phyloP scores from a whole-genome alignment of 148 eudicot genomes.

The Gaultheria prostrata region DNA sequence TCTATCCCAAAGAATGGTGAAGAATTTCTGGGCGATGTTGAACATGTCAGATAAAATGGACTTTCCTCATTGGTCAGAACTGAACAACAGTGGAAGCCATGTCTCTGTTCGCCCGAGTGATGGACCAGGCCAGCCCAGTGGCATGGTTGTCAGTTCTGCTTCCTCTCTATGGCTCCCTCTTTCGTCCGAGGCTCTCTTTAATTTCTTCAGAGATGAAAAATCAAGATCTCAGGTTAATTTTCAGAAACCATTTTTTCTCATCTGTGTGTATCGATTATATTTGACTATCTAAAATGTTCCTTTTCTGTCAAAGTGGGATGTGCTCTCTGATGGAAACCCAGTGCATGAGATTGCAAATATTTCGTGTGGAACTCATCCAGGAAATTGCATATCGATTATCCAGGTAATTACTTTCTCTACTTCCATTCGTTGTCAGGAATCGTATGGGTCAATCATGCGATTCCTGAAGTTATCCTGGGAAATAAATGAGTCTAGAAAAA shows the following conservation, averaged over 20 bases:
- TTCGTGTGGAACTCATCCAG: conserved; percentile 38
- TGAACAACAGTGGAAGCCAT: conserved; percentile 22
- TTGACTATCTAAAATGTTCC: background rate
- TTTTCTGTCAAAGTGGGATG: conserved; percentile 48
- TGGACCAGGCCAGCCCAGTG: conserved; percentile 30
- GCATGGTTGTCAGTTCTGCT: conserved; percentile 36
- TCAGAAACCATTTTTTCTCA: background rate
- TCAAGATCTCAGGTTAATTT: conserved; percentile 39
- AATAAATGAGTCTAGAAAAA: background rate
- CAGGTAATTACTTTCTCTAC: conserved; percentile 31
- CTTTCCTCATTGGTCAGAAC: conserved; percentile 24
- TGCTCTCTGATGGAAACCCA: conserved; percentile 31
- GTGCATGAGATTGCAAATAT: conserved; percentile 30
- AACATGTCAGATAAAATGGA: conserved; percentile 24
- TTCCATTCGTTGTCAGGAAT: background rate
- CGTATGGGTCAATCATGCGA: background rate
- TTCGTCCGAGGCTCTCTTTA: conserved; percentile 29
- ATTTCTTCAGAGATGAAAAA: conserved; percentile 40
- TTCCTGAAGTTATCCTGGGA: background rate
- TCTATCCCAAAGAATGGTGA: conserved; percentile 51
- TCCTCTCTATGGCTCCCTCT: conserved; percentile 57
- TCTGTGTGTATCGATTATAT: too few relatives aligned
- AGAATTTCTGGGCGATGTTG: conserved; percentile 39
- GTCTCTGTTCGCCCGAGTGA: conserved; percentile 27
- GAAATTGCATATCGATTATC: conserved; percentile 47